phyloP scores from a whole-genome alignment of 768 basidiomycete species.

The Lactarius deliciosus region DNA sequence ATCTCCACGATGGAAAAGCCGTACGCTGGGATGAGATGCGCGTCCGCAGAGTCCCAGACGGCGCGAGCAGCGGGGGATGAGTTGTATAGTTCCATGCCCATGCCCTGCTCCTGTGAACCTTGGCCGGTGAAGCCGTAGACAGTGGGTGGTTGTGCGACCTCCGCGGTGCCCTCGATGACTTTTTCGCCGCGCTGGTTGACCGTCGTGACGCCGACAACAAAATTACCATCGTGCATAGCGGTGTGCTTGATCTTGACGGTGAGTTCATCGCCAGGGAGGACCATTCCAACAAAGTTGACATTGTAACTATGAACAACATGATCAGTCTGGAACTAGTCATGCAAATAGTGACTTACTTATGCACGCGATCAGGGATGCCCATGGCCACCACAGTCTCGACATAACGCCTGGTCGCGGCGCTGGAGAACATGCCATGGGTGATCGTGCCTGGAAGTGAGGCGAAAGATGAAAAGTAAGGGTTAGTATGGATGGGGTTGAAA shows the following conservation, averaged over 20 bases:
- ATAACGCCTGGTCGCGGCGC: slow-evolving; percentile 89
- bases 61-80: slow-evolving; percentile 90
- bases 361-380: slow-evolving; percentile 87
- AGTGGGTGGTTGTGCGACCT: slow-evolving; percentile 88
- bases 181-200: slow-evolving; percentile 84
- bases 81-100: slow-evolving; percentile 99
- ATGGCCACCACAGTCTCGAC: slow-evolving; percentile 94
- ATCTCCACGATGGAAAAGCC: slow-evolving; percentile 99
- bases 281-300: slow-evolving; percentile 96
- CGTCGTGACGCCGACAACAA: slow-evolving; percentile 87
- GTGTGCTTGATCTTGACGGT: slow-evolving; percentile 84
- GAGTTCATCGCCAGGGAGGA: slow-evolving; percentile 86
- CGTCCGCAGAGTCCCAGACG: slow-evolving; percentile 96
- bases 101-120: slow-evolving; percentile 95
- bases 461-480: slow-evolving; percentile 96
- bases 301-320: slow-evolving; percentile 60
- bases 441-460: slow-evolving; percentile 94
- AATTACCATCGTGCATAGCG: slow-evolving; percentile 91
- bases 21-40: slow-evolving; percentile 89
- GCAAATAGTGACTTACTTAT: slow-evolving; percentile 57
- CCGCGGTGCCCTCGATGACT: slow-evolving; percentile 88
- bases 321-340: slow-evolving; percentile 17
- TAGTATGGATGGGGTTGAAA: slow-evolving; percentile 98
- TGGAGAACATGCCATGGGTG: slow-evolving; percentile 97
- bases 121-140: slow-evolving; percentile 99